Evolutionary conservation across 768 basidiomycete genomes (phyloP).

Genomic region (Trametes elegans): DNA sequence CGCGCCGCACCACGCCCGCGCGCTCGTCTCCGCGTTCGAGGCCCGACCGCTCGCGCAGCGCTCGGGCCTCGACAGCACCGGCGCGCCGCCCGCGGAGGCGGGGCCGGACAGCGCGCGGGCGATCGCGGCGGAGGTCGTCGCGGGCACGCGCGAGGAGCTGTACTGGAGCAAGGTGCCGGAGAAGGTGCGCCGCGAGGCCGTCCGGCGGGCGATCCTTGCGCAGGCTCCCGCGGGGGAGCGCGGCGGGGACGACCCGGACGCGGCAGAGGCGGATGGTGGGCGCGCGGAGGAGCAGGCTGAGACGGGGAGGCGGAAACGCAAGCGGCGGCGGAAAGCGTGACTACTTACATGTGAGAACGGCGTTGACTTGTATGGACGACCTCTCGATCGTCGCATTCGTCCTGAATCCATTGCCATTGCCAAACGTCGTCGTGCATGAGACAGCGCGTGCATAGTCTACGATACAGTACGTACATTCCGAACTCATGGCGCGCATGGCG

Average conservation of each 20-base stretch:
- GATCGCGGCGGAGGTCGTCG: constrained; percentile 54
- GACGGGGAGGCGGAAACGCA: background rate
- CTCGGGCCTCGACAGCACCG: constrained; percentile 54
- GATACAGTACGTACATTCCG: constrained; percentile 12
- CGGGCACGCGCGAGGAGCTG: constrained; percentile 61
- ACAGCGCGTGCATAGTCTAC: background rate
- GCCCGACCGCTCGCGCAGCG: constrained; percentile 39
- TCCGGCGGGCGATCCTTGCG: constrained; percentile 45
- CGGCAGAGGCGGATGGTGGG: background rate
- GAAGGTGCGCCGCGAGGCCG: constrained; percentile 62
- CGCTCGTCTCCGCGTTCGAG: constrained; percentile 46
- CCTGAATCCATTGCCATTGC: background rate
- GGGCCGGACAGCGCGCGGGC: constrained; percentile 21
- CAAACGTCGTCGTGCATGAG: background rate
- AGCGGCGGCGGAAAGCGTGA: constrained; percentile 7
- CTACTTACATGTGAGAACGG: background rate
- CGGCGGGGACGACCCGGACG: background rate
- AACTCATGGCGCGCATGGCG: background rate
- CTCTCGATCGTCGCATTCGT: too few relatives aligned
- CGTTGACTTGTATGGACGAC: background rate
- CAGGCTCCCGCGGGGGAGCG: background rate
- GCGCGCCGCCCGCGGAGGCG: constrained; percentile 22
- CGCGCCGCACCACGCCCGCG: constrained; percentile 43
- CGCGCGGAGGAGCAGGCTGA: background rate
- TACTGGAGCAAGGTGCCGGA: constrained; percentile 83